Base-by-base conservation (phyloP, 1,284 basidiomycete species). In the Malassezia sympodialis region DNA sequence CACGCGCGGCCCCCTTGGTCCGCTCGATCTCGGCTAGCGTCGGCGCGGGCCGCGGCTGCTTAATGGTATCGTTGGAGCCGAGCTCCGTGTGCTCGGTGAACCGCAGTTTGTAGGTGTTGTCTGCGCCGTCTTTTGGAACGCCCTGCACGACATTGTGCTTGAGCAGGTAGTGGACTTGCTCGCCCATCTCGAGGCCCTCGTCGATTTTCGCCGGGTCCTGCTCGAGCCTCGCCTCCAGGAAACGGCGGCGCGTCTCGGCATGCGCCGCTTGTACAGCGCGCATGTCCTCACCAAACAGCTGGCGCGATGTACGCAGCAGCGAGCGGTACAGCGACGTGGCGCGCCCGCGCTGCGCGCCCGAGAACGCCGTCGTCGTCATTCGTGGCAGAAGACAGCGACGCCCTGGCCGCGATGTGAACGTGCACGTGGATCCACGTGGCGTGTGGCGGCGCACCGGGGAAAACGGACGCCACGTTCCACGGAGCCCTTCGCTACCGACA, bases 141-240 rank as follows among this genome's bases (percentile, higher is more conserved):
- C 68, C 72, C 54, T 73, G 72, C 19, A 72, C 72, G 14, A 73
- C 72, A 47, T 73, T 73, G 53, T 59, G 62, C 26, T 63, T 58
- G 12, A 73, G 61, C 19, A 72, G 53, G 8, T 56, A 53, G 40
- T 65, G 58, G 24, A 72, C 60, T 50, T 73, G 70, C 26, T 68
- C 58, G 50, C 65, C 67, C 66, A 65, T 65, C 34, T 62, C 58
- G 48, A 73, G 57, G 10, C 57, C 60, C 46, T 69, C 61, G 24
- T 72, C 64, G 34, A 68, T 64, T 50, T 64, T 65, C 41, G 50
- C 45, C 10, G 63, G 42, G 31, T 67, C 67, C 6, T 50, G 53
- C 37, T 72, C 65, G 34, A 59, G 35, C 3, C 57, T 52, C n/a
- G 61, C 66, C 15, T 47, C 45, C 27, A 51, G 32, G 53, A 71